These are phyloP conservation scores for Candida railenensis DNA, from an alignment of 805 yeast genomes.

Conservation along the genomic window DNA sequence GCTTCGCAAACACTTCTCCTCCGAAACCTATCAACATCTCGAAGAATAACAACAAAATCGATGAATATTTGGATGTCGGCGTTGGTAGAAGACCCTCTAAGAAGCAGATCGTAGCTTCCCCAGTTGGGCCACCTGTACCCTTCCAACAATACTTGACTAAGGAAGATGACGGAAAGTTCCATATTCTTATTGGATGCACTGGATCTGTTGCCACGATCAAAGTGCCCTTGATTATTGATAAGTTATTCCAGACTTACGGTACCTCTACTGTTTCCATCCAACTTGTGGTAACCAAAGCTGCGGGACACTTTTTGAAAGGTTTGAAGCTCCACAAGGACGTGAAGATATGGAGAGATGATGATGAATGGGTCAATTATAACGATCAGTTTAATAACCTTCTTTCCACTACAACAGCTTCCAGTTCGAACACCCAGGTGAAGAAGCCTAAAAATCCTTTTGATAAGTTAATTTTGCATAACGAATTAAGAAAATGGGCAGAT, in stretches of 20 bases:
- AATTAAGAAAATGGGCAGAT: slow-evolving; percentile 47
- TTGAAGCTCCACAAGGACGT: slow-evolving; percentile 63
- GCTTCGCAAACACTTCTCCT: slow-evolving; percentile 16
- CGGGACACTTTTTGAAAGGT: slow-evolving; percentile 67
- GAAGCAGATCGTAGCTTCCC: slow-evolving; percentile 56
- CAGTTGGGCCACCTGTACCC: slow-evolving; percentile 67
- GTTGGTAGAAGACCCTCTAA: slow-evolving; percentile 33
- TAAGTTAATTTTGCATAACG: slow-evolving; percentile 42
- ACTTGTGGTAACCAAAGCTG: slow-evolving; percentile 79
- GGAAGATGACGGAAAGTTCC: slow-evolving; percentile 81
- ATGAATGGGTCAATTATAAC: slow-evolving; percentile 73
- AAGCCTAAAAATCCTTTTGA: slow-evolving; percentile 33
- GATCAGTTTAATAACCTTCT: slow-evolving; percentile 16
- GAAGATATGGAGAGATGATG: slow-evolving; percentile 88
- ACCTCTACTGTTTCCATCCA: slow-evolving; percentile 72
- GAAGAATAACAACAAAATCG: background rate
- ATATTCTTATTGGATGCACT: slow-evolving; percentile 86
- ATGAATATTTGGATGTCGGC: slow-evolving; percentile 1
- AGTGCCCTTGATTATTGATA: slow-evolving; percentile 84
- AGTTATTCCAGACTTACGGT: slow-evolving; percentile 77
- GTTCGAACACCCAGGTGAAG: slow-evolving; percentile 14
- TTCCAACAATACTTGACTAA: slow-evolving; percentile 70
- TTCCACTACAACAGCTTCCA: slow-evolving; percentile 17
- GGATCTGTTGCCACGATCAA: slow-evolving; percentile 97
- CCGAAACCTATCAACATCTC: slow-evolving; percentile 21